Percentiles rank a stretch among this genome's conserved stretches.
Evolutionary conservation across 345 rosid genomes (phyloP).

Genomic region (Microcos paniculata): DNA sequence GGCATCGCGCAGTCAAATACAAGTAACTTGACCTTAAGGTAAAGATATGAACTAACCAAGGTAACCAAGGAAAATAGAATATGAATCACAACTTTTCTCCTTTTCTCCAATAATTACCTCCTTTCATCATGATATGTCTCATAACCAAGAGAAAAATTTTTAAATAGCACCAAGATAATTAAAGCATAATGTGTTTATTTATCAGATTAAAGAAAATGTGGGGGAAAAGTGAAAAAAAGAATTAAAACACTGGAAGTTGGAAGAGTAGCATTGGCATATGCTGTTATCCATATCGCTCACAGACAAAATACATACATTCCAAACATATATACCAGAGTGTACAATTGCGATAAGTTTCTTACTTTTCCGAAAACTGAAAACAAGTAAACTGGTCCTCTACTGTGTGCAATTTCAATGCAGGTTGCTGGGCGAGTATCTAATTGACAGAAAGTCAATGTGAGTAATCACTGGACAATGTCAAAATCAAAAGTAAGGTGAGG

Average conservation of each 20-base stretch:
- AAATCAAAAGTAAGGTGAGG: neutral
- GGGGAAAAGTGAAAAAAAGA: neutral
- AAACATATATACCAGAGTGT: neutral
- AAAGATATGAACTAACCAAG: neutral
- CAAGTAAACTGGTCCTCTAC: conserved; percentile 67
- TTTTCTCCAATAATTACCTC: neutral
- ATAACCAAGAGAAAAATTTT: neutral
- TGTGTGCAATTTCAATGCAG: conserved; percentile 49
- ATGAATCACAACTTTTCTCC: neutral
- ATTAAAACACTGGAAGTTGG: neutral
- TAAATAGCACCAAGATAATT: neutral
- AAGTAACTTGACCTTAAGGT: neutral
- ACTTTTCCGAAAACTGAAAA: conserved; percentile 54
- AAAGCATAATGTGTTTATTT: neutral
- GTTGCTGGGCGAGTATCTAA: conserved; percentile 56
- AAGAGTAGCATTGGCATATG: neutral
- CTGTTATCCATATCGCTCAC: neutral
- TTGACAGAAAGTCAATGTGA: conserved; percentile 12
- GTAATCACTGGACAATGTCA: neutral
- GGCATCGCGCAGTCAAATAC: neutral
- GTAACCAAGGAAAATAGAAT: neutral
- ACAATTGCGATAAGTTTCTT: conserved; percentile 33
- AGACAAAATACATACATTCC: neutral
- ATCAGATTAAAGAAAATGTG: neutral
- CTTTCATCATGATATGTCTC: neutral